Evolutionary conservation across 1,284 basidiomycete genomes (phyloP).

Genomic region (Leccinum pachyderme): DNA sequence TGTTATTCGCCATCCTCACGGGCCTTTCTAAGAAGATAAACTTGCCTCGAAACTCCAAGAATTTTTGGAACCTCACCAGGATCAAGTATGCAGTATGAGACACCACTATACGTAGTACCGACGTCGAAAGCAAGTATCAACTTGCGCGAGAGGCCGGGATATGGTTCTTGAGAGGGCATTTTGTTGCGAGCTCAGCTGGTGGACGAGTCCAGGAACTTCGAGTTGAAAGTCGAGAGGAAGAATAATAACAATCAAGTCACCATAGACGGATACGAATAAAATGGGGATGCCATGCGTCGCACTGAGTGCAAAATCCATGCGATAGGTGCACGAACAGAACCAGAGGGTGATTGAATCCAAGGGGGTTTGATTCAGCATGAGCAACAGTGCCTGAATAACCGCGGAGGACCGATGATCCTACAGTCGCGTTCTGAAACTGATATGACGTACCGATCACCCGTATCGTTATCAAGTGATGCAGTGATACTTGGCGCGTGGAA

Average conservation of each 20-base stretch:
- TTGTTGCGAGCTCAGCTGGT: background rate
- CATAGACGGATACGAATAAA: background rate
- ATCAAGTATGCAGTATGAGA: conserved; percentile 44
- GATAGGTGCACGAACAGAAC: background rate
- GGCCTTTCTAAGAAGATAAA: fast-evolving
- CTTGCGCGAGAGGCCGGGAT: conserved; percentile 36
- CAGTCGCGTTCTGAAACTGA: background rate
- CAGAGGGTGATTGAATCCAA: background rate
- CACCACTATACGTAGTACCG: conserved; percentile 51
- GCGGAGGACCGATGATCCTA: conserved; percentile 5
- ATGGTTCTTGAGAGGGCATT: conserved; percentile 31
- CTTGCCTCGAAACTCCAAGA: conserved; percentile 41
- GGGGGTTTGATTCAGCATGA: background rate
- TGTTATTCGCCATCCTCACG: background rate
- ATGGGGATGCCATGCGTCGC: background rate
- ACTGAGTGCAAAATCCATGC: background rate
- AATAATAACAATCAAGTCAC: background rate
- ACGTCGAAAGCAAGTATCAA: conserved; percentile 49
- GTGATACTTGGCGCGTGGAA: background rate
- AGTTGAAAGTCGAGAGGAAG: background rate
- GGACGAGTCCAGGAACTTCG: background rate
- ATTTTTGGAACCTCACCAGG: conserved; percentile 49
- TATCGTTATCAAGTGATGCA: background rate
- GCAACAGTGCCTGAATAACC: background rate
- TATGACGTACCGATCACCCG: background rate